These are phyloP conservation scores for Diaporthe sp. DNA, from an alignment of 2,329 filamentous ascomycete species.

Conservation along the genomic window DNA sequence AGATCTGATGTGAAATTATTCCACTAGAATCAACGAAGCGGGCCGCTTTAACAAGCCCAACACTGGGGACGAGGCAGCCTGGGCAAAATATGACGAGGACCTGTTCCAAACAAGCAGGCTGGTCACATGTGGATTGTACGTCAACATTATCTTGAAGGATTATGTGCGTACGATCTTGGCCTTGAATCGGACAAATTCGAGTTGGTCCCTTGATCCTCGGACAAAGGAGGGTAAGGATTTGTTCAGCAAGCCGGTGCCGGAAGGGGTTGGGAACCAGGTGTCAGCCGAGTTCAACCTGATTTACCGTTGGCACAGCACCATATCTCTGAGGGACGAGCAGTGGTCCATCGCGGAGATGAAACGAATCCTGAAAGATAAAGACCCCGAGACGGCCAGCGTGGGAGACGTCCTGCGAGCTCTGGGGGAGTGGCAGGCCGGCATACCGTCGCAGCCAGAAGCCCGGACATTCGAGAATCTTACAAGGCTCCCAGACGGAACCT, in stretches of 20 bases:
- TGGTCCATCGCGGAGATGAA: conserved; percentile 72
- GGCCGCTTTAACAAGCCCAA: conserved; percentile 68
- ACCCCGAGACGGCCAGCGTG: conserved; percentile 53
- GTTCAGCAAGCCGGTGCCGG: conserved; percentile 60
- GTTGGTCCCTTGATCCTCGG: conserved; percentile 75
- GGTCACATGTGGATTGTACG: conserved; percentile 67
- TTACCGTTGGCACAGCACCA: conserved; percentile 75
- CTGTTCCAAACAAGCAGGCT: conserved; percentile 70
- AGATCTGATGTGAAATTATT: conserved; percentile 42
- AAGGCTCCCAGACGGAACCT: conserved; percentile 64
- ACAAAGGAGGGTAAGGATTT: conserved; percentile 66
- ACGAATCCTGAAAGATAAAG: conserved; percentile 57
- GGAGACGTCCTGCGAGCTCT: conserved; percentile 56
- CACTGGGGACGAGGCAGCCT: conserved; percentile 46
- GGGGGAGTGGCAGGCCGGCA: conserved; percentile 54
- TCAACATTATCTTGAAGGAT: conserved; percentile 70
- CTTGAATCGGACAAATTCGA: conserved; percentile 69
- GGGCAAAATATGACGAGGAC: conserved; percentile 58
- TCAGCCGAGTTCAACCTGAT: conserved; percentile 78
- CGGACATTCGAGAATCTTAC: conserved; percentile 65
- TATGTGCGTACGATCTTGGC: conserved; percentile 74
- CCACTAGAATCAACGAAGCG: conserved; percentile 74
- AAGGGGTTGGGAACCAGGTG: conserved; percentile 76
- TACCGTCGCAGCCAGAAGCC: conserved; percentile 59
- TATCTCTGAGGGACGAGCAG: conserved; percentile 71